A percentile compares a stretch with the other conserved stretches of the same genome.
Conservation (phyloP, 2,329 filamentous ascomycete species). For the Lasiodiplodia theobromae region DNA sequence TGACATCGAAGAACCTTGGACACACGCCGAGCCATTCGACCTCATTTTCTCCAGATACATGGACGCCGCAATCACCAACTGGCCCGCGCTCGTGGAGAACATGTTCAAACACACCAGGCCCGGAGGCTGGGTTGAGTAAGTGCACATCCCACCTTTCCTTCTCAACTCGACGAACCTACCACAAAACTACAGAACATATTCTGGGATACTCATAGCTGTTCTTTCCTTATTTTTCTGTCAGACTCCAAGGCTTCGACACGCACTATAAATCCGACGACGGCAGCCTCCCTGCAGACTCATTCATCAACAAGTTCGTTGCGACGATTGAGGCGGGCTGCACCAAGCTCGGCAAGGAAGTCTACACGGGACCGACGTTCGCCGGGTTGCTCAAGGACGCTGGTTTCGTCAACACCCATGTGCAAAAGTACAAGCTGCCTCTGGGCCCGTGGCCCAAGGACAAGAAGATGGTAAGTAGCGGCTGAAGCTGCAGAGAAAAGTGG, state of each 20-base stretch:
- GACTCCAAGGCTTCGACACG: conserved; percentile 54
- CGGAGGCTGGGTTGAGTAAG: conserved; percentile 58
- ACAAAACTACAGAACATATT: not conserved
- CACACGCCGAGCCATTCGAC: conserved; percentile 61
- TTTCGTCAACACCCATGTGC: conserved; percentile 50
- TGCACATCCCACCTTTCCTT: not conserved
- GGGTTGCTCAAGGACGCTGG: conserved; percentile 50
- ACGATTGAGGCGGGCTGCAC: not conserved
- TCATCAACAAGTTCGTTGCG: conserved; percentile 7
- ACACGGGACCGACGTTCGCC: conserved; percentile 47
- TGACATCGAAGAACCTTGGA: conserved; percentile 66
- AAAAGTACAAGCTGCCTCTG: conserved; percentile 32
- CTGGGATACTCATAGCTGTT: not conserved
- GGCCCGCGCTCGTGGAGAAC: conserved; percentile 57
- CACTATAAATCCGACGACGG: conserved; percentile 48
- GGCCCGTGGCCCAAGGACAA: conserved; percentile 36
- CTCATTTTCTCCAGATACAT: conserved; percentile 63
- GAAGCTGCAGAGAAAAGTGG: no score
- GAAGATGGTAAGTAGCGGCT: not conserved
- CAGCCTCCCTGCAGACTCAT: conserved; percentile 33
- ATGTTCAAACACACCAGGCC: conserved; percentile 46
- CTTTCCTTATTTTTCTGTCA: not conserved
- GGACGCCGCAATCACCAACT: conserved; percentile 61
- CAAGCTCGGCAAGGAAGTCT: conserved; percentile 45
- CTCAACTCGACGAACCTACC: no score